Percentiles rank a stretch among this genome's conserved stretches.
Conservation (phyloP, 345 rosid species). For the Ailanthus altissimus region DNA sequence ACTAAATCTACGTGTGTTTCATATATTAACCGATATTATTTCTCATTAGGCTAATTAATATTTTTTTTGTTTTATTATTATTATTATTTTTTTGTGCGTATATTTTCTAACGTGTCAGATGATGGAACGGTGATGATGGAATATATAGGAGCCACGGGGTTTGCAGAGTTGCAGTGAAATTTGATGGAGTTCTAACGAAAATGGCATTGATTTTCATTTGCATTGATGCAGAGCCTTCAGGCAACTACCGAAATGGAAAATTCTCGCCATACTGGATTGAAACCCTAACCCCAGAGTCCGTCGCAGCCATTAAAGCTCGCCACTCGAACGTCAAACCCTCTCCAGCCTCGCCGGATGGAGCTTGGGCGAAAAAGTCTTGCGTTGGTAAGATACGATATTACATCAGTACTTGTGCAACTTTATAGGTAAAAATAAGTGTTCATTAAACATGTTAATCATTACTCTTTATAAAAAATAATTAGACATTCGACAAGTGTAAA, state of each 20-base stretch:
- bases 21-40: too few species aligned
- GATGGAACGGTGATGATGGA: constrained; percentile 68
- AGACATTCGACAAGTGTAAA: too few species aligned
- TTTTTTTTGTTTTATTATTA: too few species aligned
- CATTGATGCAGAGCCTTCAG: constrained; percentile 45
- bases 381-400: constrained; percentile 35
- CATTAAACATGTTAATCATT: too few species aligned
- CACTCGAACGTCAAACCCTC: constrained; percentile 45
- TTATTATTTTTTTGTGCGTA: too few species aligned
- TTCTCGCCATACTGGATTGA: constrained; percentile 49
- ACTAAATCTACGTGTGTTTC: too few species aligned
- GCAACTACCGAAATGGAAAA: constrained; percentile 41
- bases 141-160: constrained; percentile 58
- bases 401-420: too few species aligned
- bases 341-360: constrained; percentile 65
- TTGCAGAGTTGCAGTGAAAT: constrained; percentile 31
- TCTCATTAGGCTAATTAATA: not conserved
- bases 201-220: constrained; percentile 52
- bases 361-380: constrained; percentile 36
- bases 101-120: constrained; percentile 20
- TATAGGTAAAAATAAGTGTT: too few species aligned
- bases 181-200: constrained; percentile 38
- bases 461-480: too few species aligned
- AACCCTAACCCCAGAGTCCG: constrained; percentile 37
- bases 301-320: constrained; percentile 29